Percentiles rank a stretch among this genome's conserved stretches.
phyloP scores from a whole-genome alignment of 352 stramenopile genomes.

The Pythium grandisporangium region DNA sequence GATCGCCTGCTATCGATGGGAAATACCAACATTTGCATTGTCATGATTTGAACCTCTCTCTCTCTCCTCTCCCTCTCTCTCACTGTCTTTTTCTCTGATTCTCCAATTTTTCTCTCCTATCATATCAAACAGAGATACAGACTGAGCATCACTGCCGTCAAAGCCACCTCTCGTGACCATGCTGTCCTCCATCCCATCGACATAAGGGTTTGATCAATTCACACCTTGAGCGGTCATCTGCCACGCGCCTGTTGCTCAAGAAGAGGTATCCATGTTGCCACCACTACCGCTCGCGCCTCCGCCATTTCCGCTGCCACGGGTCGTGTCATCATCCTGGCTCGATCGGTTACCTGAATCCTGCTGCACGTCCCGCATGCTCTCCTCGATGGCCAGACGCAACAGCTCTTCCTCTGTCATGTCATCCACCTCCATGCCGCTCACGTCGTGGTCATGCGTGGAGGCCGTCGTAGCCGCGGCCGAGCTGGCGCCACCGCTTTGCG shows the following conservation, averaged over 20 bases:
- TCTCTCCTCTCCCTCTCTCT: conserved; percentile 8
- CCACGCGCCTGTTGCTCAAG: too few relatives aligned
- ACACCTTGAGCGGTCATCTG: too few relatives aligned
- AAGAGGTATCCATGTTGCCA: conserved; percentile 35
- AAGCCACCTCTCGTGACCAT: too few relatives aligned
- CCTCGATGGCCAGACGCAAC: conserved; percentile 76
- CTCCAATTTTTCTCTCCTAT: conserved; percentile 12
- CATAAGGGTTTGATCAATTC: too few relatives aligned
- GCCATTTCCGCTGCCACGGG: conserved; percentile 8
- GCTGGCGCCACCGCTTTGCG: conserved; percentile 53
- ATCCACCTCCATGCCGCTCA: conserved; percentile 74
- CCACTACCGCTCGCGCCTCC: conserved; percentile 20
- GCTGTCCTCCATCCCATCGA: too few relatives aligned
- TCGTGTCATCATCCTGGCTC: conserved; percentile 19
- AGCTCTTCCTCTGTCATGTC: conserved; percentile 85
- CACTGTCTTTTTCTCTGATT: not conserved
- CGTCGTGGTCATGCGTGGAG: conserved; percentile 70
- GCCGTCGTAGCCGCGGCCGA: conserved; percentile 61
- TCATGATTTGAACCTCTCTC: too few relatives aligned
- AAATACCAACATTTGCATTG: too few relatives aligned
- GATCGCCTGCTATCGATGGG: too few relatives aligned
- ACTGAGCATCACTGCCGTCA: too few relatives aligned
- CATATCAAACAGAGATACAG: conserved; percentile 15
- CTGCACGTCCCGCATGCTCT: conserved; percentile 79
- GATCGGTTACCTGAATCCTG: conserved; percentile 45